Conservation (phyloP, 2,329 filamentous ascomycete genomes). For the Endothia cerciana region DNA sequence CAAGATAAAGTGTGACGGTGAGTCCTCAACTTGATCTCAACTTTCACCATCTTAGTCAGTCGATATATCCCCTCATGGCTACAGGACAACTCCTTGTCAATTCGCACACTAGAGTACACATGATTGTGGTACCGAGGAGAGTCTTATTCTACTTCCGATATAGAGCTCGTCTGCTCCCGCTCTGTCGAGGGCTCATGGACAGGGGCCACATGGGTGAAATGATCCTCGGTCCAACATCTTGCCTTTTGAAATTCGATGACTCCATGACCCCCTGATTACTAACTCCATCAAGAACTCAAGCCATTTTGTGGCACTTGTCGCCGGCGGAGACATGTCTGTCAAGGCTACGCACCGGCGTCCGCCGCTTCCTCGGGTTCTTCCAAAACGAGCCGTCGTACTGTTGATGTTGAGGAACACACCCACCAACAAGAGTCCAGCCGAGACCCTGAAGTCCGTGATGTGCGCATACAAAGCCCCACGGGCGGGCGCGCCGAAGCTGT, state of each 20-base stretch:
- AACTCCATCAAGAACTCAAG: constrained; percentile 10
- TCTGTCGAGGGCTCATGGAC: not conserved
- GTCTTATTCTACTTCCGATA: not conserved
- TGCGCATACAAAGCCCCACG: not conserved
- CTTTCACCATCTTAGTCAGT: not conserved
- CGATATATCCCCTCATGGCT: not conserved
- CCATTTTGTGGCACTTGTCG: constrained; percentile 40
- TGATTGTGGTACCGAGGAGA: no score
- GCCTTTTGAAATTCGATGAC: not conserved
- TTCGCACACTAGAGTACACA: no score
- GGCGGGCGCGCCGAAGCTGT: not conserved
- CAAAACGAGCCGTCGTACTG: constrained; percentile 4
- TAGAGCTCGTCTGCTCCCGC: not conserved
- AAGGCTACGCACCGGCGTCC: constrained; percentile 34
- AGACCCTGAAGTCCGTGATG: no score
- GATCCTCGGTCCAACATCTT: not conserved
- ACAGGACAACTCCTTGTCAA: no score
- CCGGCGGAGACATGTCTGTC: constrained; percentile 37
- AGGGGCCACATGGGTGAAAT: not conserved
- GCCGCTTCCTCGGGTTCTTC: not conserved
- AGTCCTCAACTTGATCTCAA: not conserved
- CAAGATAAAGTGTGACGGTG: constrained; percentile 25
- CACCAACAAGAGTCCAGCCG: no score
- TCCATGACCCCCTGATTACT: not conserved
- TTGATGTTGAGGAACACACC: not conserved